A percentile compares a stretch with the other conserved stretches of the same genome.
These are phyloP conservation scores for Penicillium macrosclerotiorum DNA, from an alignment of 495 filamentous ascomycete genomes.

Conservation along the genomic window DNA sequence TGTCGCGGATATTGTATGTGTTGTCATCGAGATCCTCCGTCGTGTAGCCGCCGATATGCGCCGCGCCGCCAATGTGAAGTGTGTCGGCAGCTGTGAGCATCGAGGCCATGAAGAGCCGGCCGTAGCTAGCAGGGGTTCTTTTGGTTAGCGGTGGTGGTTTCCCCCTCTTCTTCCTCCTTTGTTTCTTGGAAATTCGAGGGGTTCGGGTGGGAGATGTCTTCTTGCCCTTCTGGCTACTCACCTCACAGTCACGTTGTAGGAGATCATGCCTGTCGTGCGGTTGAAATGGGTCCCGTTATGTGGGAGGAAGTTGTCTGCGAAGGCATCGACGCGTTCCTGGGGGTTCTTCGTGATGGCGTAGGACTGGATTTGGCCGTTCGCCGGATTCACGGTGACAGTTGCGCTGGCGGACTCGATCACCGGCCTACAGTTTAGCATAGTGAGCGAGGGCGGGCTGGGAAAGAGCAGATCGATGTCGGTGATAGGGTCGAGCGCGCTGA, in stretches of 20 bases:
- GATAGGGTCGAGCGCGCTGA: too few species aligned
- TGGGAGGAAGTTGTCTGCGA: slow-evolving; percentile 24
- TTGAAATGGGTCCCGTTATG: slow-evolving; percentile 8
- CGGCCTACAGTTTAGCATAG: slow-evolving; percentile 32
- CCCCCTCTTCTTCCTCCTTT: background rate
- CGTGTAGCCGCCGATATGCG: slow-evolving; percentile 4
- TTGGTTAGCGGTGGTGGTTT: background rate
- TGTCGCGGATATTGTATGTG: slow-evolving; percentile 37
- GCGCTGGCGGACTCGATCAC: slow-evolving; percentile 31
- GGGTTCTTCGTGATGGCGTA: slow-evolving; percentile 24
- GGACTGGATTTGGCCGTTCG: slow-evolving; percentile 24
- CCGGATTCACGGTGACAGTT: slow-evolving; percentile 26
- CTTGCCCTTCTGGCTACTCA: background rate
- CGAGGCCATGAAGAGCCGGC: slow-evolving; percentile 30
- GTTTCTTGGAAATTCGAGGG: too few species aligned
- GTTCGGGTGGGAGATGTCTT: too few species aligned
- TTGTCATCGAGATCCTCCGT: slow-evolving; percentile 30
- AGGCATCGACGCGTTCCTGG: slow-evolving; percentile 16
- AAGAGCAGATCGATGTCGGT: slow-evolving; percentile 21
- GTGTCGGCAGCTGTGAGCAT: slow-evolving; percentile 31
- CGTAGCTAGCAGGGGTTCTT: slow-evolving; percentile 22
- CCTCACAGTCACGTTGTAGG: slow-evolving; percentile 21
- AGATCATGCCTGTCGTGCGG: background rate
- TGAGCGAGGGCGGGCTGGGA: slow-evolving; percentile 13
- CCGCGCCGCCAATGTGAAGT: slow-evolving; percentile 7